Percentiles rank a stretch among this genome's conserved stretches.
These are phyloP conservation scores for Cicer cuneatum DNA, from an alignment of 306 rosid genomes.

Conservation along the genomic window DNA sequence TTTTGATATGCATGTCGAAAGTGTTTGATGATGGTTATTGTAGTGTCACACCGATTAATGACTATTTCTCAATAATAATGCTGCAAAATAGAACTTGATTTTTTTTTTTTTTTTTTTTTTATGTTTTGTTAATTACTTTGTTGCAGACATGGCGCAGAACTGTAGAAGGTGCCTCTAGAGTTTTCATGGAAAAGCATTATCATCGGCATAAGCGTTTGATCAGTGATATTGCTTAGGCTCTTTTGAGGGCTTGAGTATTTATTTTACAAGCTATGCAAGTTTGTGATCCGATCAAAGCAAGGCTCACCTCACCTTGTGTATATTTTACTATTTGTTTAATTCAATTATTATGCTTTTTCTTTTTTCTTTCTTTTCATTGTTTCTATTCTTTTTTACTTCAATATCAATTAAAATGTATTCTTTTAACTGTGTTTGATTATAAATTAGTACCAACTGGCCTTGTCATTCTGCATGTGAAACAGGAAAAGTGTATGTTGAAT, in stretches of 20 bases:
- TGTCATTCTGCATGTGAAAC: too few species aligned
- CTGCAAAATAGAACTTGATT: too few species aligned
- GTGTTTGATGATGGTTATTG: too few species aligned
- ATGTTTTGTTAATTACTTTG: background rate
- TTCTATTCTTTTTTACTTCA: constrained; percentile 35
- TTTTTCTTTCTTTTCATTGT: background rate
- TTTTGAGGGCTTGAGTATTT: background rate
- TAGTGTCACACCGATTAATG: too few species aligned
- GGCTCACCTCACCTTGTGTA: constrained; percentile 19
- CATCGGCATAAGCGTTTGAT: constrained; percentile 80
- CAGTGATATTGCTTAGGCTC: constrained; percentile 66
- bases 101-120: too few species aligned
- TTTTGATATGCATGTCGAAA: too few species aligned
- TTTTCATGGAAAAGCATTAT: constrained; percentile 85
- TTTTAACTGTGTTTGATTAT: background rate
- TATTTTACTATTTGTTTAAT: constrained; percentile 23
- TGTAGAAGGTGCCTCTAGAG: constrained; percentile 80
- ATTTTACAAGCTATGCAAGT: background rate
- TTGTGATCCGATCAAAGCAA: constrained; percentile 18
- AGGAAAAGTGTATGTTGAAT: background rate
- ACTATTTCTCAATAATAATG: too few species aligned
- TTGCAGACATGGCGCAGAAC: constrained; percentile 87
- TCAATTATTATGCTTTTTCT: constrained; percentile 34
- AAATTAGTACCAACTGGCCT: background rate
- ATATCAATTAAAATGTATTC: constrained; percentile 35